These are phyloP conservation scores for Anisodus acutangulus DNA, from an alignment of 257 asterid genomes.

Conservation along the genomic window DNA sequence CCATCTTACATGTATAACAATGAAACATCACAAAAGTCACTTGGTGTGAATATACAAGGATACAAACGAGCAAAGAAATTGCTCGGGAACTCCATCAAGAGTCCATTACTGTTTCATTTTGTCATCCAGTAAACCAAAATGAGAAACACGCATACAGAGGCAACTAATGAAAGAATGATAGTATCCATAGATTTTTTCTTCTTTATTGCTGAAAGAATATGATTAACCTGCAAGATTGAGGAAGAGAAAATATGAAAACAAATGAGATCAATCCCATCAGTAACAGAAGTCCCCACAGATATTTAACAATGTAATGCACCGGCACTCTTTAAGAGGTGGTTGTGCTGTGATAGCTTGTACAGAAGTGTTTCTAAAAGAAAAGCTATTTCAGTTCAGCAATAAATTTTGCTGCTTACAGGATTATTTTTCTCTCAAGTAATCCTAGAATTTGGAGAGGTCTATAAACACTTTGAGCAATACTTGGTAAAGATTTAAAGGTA, in stretches of 20 bases:
- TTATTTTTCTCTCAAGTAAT: neutral
- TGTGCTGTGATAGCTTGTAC: neutral
- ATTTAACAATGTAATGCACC: neutral
- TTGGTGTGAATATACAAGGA: conserved; percentile 34
- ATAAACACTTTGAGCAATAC: neutral
- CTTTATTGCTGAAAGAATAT: conserved; percentile 76
- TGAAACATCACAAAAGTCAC: conserved; percentile 19
- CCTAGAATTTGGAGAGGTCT: neutral
- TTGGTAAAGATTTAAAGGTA: conserved; percentile 10
- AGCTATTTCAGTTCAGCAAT: neutral
- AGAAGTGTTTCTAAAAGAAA: conserved; percentile 3
- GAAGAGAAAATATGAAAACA: neutral
- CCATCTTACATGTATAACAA: conserved; percentile 27
- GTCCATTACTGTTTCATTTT: conserved; percentile 48
- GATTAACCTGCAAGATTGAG: conserved; percentile 65
- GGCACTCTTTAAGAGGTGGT: neutral
- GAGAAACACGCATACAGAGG: conserved; percentile 81
- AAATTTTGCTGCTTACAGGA: neutral
- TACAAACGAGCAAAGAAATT: neutral
- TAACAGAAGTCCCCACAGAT: neutral
- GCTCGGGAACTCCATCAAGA: neutral
- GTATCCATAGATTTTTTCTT: conserved; percentile 96
- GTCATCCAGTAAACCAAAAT: conserved; percentile 91
- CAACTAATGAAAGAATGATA: conserved; percentile 83
- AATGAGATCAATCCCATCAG: neutral